Conservation (phyloP, 2,329 filamentous ascomycete genomes). For the Nothomitra cinnamomea region DNA sequence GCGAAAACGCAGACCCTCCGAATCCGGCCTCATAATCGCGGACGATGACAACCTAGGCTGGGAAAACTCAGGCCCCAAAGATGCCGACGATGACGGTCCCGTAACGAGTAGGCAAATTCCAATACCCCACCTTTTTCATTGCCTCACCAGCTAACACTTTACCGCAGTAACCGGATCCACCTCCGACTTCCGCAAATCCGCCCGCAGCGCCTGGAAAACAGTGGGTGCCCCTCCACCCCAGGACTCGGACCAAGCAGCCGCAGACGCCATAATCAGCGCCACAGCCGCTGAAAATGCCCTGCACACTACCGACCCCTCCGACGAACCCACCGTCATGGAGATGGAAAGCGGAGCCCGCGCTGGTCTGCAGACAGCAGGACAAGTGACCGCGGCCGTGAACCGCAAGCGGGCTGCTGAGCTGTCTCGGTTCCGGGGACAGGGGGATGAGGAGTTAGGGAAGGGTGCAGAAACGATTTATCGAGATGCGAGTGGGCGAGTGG, state of each 20-base stretch:
- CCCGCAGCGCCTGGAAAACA: slow-evolving; percentile 67
- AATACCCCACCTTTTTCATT: slow-evolving; percentile 21
- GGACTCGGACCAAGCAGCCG: slow-evolving; percentile 42
- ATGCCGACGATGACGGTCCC: slow-evolving; percentile 38
- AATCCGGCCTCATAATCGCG: slow-evolving; percentile 27
- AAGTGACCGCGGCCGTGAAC: slow-evolving; percentile 53
- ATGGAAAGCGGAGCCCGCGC: slow-evolving; percentile 84
- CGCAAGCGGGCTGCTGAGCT: slow-evolving; percentile 49
- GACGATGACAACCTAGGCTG: slow-evolving; percentile 38
- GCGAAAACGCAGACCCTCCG: slow-evolving; percentile 28
- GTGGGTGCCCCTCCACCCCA: slow-evolving; percentile 37
- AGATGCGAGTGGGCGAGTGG: slow-evolving; percentile 84
- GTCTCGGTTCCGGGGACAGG: slow-evolving; percentile 25
- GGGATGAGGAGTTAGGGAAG: slow-evolving; percentile 20
- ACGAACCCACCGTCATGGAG: slow-evolving; percentile 30
- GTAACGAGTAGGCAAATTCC: slow-evolving; percentile 20
- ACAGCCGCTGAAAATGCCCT: slow-evolving; percentile 50
- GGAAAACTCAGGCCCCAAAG: slow-evolving; percentile 32
- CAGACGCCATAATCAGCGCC: slow-evolving; percentile 61
- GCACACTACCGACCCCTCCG: slow-evolving; percentile 27
- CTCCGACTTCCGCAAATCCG: slow-evolving; percentile 49
- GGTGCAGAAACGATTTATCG: slow-evolving; percentile 80
- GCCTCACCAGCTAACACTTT: not conserved
- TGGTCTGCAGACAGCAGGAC: slow-evolving; percentile 67
- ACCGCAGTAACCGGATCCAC: slow-evolving; percentile 16